Evolutionary conservation across 2,329 filamentous ascomycete genomes (phyloP).

Genomic region (Rutstroemia sp.): DNA sequence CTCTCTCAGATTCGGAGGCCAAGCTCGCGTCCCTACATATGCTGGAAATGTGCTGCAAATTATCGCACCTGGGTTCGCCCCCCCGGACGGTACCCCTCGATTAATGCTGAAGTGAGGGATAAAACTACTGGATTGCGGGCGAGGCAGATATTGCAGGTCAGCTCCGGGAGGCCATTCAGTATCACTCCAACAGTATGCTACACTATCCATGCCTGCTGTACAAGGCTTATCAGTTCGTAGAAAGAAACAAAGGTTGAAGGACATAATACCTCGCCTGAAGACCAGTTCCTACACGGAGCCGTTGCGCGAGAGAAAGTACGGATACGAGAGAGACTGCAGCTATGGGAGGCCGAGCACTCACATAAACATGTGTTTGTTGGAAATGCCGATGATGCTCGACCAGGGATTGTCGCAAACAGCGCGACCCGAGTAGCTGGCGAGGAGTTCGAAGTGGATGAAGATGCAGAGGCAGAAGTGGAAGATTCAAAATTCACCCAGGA

Average conservation of each 20-base stretch:
- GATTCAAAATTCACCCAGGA: conserved; percentile 34
- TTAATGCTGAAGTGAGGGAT: neutral
- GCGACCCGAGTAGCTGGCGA: conserved; percentile 2
- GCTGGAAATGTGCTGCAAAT: conserved; percentile 23
- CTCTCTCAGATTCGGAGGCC: conserved; percentile 10
- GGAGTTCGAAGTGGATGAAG: conserved; percentile 11
- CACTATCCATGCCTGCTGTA: neutral
- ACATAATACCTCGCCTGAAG: neutral
- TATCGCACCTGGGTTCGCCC: neutral
- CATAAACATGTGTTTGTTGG: neutral
- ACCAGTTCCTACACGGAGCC: neutral
- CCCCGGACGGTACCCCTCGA: neutral
- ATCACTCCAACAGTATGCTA: neutral
- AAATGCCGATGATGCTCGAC: neutral
- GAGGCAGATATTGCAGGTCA: neutral
- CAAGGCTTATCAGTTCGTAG: neutral
- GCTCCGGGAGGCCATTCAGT: neutral
- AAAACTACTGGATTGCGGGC: neutral
- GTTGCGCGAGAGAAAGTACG: neutral
- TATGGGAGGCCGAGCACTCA: conserved; percentile 9
- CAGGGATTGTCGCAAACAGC: conserved; percentile 11
- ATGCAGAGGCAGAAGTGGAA: conserved; percentile 14
- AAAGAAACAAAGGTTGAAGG: conserved; percentile 1
- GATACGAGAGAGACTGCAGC: conserved; percentile 28
- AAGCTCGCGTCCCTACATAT: conserved; percentile 16